These are phyloP conservation scores for Solanum peruvianum DNA, from an alignment of 257 asterid genomes.

Conservation along the genomic window DNA sequence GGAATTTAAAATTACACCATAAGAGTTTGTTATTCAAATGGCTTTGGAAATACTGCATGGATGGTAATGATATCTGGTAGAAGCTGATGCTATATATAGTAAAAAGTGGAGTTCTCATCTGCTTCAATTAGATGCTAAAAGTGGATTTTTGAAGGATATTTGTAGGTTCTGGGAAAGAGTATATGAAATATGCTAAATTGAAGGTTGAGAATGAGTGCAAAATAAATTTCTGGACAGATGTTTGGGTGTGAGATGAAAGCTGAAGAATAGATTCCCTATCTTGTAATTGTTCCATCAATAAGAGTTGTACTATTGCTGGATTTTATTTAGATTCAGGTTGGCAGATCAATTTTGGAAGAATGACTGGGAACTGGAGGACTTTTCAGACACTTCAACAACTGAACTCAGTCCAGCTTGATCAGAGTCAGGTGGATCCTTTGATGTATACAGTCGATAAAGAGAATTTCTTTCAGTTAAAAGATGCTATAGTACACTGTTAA, in stretches of 20 bases:
- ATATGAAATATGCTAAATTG: not conserved
- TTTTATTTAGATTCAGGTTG: not conserved
- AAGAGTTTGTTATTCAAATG: not conserved
- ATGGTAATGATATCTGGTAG: not conserved
- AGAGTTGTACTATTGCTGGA: not conserved
- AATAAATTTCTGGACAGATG: not conserved
- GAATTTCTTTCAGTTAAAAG: not conserved
- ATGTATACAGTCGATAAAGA: not conserved
- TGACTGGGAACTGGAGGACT: not conserved
- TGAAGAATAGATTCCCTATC: not conserved
- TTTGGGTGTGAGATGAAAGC: not conserved
- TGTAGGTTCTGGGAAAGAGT: not conserved
- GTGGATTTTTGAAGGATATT: not conserved
- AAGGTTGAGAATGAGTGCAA: not conserved
- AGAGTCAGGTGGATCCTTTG: not conserved
- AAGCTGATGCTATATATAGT: not conserved
- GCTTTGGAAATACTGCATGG: not conserved
- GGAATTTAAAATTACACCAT: not conserved
- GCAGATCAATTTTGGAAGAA: not conserved
- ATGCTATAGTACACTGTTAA: not conserved
- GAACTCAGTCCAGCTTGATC: not conserved
- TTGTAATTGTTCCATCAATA: not conserved
- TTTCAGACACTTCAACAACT: not conserved
- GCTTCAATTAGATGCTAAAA: not conserved
- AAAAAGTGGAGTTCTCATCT: not conserved